These are phyloP conservation scores for Coemansia sp. DNA, from an alignment of 192 early-diverging fungal genomes.

Conservation along the genomic window DNA sequence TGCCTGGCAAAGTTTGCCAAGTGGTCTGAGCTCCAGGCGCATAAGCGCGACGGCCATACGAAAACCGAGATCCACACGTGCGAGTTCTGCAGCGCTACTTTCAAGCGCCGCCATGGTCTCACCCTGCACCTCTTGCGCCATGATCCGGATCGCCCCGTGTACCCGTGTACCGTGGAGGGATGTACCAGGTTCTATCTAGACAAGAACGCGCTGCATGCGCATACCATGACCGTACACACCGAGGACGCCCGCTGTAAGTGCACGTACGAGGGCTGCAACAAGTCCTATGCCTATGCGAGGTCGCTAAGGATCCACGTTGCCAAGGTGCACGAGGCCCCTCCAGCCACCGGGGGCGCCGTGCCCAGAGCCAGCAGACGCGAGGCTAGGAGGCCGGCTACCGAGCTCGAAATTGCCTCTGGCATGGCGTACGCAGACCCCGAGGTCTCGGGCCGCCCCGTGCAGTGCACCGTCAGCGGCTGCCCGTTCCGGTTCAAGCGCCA, in stretches of 20 bases:
- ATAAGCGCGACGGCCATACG: constrained; percentile 27
- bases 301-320: constrained; percentile 24
- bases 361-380: background rate
- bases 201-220: constrained; percentile 21
- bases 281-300: constrained; percentile 28
- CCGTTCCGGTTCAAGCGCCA: constrained; percentile 45
- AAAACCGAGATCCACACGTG: constrained; percentile 18
- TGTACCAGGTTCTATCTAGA: constrained; percentile 49
- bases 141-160: constrained; percentile 27
- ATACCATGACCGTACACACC: constrained; percentile 38
- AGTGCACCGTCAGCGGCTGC: constrained; percentile 29
- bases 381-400: constrained; percentile 9
- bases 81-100: constrained; percentile 25
- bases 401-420: constrained; percentile 38
- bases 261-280: constrained; percentile 20
- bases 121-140: constrained; percentile 32
- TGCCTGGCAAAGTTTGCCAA: constrained; percentile 40
- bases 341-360: background rate
- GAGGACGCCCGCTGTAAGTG: constrained; percentile 20
- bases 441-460: constrained; percentile 26
- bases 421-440: constrained; percentile 40
- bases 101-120: constrained; percentile 28
- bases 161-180: constrained; percentile 29
- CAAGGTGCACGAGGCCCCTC: background rate
- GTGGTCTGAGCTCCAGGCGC: constrained; percentile 52